A percentile compares a stretch with the other conserved stretches of the same genome.
Evolutionary conservation across 805 yeast genomes (phyloP).

Genomic region (Metschnikowia colocasiae): DNA sequence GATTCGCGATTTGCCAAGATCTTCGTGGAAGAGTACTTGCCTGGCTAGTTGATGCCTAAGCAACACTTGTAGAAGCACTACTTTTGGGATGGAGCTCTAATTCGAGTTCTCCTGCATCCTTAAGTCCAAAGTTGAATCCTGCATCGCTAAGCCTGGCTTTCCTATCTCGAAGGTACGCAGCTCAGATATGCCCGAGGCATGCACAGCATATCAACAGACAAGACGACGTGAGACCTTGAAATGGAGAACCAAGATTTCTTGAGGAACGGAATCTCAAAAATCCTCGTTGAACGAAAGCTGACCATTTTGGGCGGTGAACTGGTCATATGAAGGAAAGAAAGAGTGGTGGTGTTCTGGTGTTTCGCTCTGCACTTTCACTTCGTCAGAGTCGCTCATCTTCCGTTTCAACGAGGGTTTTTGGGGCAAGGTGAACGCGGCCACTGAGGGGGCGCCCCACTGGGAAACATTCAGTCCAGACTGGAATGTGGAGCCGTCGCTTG

Average conservation of each 20-base stretch:
- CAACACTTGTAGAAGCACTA: too few species aligned
- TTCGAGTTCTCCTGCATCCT: too few species aligned
- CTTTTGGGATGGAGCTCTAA: too few species aligned
- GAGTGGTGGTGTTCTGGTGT: not conserved
- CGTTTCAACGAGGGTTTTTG: slow-evolving; percentile 8
- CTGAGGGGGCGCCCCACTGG: slow-evolving; percentile 31
- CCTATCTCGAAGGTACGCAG: too few species aligned
- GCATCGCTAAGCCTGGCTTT: too few species aligned
- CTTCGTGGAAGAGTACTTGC: too few species aligned
- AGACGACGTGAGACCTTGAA: not conserved
- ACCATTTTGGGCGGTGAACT: slow-evolving; percentile 39
- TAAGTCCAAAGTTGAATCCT: too few species aligned
- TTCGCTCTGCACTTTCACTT: not conserved
- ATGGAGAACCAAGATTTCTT: too few species aligned
- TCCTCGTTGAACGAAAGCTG: slow-evolving; percentile 47
- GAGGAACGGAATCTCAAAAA: too few species aligned
- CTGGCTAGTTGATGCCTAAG: too few species aligned
- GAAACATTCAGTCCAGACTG: slow-evolving; percentile 40
- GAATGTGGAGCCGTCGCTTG: slow-evolving; percentile 41
- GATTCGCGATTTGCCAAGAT: too few species aligned
- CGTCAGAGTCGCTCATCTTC: slow-evolving; percentile 5
- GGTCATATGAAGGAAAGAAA: slow-evolving; percentile 12
- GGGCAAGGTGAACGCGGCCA: slow-evolving; percentile 8
- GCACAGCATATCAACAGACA: not conserved
- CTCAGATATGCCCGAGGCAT: too few species aligned